Evolutionary conservation across 257 asterid genomes (phyloP), one percentile per base, ranked within the genome.

Genomic region (Schizonepeta tenuifolia): DNA sequence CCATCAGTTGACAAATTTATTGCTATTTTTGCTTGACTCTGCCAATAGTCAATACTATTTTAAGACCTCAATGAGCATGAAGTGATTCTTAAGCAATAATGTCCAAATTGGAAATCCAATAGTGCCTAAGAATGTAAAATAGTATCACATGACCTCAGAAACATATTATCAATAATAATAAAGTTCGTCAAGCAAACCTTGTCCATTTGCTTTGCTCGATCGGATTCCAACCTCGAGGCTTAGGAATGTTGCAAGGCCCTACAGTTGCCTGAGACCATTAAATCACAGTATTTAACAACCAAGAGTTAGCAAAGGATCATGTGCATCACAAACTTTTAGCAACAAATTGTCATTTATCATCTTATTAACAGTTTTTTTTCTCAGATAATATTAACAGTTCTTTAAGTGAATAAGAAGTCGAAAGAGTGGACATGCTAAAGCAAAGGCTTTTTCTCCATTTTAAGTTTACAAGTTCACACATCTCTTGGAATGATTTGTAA

Each of bases 211-310:
- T 87, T 76, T 88, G 97, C 79, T 95, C 98, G 63, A 90, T 76
- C 61, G 98, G 96, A 84, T 89, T 92, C 99, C 99, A 95, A 31
- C 83, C 88, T 83, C 89, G 89, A 71, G 99, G 99, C 86, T 95
- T 92, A 76, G 96, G 93, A 80, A 82, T 75, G 60, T 90, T 90
- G 85, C 98, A 95, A 71, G 98, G 96, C 67, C 99, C 99, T 57
- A 83, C 77, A 65, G 90, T 85, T 79, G 98, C 99, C 99, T 92
- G 90, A 80, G 71, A 84, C 65, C 79, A 78, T 28, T 73, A 69
- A 76, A 66, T 73, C 60, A 72, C 58, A 41, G 63, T 21, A 68
- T 68, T 50, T 55, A 63, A 47, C 62, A 51, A 67, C 49, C 22
- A 46, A 21, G 21, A 15, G 69, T 44, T 18, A 65, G 54, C 33